These are phyloP conservation scores for Claviceps sorghi DNA, from an alignment of 2,329 filamentous ascomycete species.

Conservation along the genomic window DNA sequence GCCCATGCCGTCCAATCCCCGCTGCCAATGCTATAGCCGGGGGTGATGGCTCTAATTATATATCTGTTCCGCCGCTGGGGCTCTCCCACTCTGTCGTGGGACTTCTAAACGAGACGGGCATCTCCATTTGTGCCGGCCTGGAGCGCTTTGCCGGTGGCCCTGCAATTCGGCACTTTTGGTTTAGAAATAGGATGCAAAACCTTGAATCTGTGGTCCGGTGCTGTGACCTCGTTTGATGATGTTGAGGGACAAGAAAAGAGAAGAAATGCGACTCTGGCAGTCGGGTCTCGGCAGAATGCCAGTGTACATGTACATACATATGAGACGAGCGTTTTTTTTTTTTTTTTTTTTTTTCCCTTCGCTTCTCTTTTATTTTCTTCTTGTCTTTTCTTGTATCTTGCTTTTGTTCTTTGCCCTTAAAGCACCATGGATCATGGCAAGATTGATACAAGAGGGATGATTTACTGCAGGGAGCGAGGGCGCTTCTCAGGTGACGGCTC, in stretches of 20 bases:
- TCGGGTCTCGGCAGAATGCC: too few species aligned
- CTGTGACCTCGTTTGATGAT: background rate
- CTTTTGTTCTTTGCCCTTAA: too few species aligned
- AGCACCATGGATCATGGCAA: too few species aligned
- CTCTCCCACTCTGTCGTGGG: background rate
- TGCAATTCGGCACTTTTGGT: background rate
- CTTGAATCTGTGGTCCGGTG: background rate
- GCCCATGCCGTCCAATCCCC: background rate
- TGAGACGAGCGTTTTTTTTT: too few species aligned
- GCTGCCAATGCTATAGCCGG: background rate
- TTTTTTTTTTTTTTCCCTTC: too few species aligned
- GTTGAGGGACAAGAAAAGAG: background rate
- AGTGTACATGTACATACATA: too few species aligned
- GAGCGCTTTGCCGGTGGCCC: background rate
- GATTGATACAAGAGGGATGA: too few species aligned
- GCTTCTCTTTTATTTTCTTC: too few species aligned
- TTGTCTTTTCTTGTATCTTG: too few species aligned
- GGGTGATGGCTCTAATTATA: background rate
- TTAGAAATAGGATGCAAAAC: background rate
- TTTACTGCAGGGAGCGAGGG: too few species aligned
- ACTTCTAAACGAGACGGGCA: background rate
- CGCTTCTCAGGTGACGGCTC: too few species aligned
- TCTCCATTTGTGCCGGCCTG: background rate
- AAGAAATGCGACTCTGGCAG: too few species aligned
- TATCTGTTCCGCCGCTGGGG: background rate